Evolutionary conservation across 345 rosid species (phyloP).

Genomic region (Aquilaria yunnanensis): DNA sequence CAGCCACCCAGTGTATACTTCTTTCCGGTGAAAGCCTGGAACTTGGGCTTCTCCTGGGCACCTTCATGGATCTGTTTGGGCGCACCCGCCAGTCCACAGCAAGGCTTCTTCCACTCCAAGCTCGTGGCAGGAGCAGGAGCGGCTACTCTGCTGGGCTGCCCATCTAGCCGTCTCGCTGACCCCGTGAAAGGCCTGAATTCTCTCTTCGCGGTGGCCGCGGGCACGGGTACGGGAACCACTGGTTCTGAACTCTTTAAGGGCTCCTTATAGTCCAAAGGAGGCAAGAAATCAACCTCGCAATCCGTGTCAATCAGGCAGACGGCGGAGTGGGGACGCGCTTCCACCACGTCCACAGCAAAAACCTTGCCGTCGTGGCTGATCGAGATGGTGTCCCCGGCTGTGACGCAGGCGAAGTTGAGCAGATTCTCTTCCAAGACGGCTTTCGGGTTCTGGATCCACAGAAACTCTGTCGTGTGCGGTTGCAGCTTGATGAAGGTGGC

Average conservation of each 20-base stretch:
- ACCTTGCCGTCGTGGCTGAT: conserved; percentile 9
- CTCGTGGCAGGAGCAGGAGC: too few species aligned
- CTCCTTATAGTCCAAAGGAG: conserved; percentile 22
- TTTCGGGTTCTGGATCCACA: conserved; percentile 15
- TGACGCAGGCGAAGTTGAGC: conserved; percentile 18
- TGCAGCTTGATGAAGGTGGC: conserved; percentile 19
- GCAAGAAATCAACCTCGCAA: conserved; percentile 23
- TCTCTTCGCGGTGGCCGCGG: too few species aligned
- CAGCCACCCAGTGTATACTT: too few species aligned
- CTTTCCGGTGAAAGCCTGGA: too few species aligned
- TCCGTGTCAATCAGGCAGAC: conserved; percentile 16
- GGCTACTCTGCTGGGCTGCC: not conserved
- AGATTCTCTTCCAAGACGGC: conserved; percentile 16
- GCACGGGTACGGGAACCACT: too few species aligned
- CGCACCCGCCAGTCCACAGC: too few species aligned
- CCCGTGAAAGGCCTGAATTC: not conserved
- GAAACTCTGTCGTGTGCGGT: conserved; percentile 23
- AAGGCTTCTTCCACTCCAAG: too few species aligned
- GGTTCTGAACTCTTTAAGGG: conserved; percentile 1
- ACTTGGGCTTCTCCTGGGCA: too few species aligned
- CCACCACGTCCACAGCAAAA: conserved; percentile 12
- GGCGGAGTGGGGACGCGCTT: conserved; percentile 19
- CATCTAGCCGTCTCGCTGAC: not conserved
- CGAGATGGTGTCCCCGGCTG: conserved; percentile 21
- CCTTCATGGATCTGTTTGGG: too few species aligned